Percentiles rank a stretch among this genome's conserved stretches.
Conservation (phyloP, 352 stramenopile genomes). For the Pythium plurisporium region DNA sequence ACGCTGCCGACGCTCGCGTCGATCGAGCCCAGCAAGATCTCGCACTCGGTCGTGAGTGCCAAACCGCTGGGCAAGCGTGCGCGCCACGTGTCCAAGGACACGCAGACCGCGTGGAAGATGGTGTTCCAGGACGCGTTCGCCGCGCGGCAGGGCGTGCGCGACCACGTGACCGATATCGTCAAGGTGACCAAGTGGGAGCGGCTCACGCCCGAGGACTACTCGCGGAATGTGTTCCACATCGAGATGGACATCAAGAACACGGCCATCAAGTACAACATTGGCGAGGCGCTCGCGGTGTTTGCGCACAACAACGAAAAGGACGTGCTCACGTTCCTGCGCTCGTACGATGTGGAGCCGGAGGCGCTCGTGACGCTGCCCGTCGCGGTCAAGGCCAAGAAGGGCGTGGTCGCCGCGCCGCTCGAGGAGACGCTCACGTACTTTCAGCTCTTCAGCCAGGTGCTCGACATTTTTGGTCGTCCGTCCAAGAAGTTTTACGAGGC, state of each 20-base stretch:
- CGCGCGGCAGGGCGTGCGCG: conserved; percentile 44
- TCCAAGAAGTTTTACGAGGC: conserved; percentile 85
- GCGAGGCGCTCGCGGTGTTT: conserved; percentile 81
- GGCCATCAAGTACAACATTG: conserved; percentile 80
- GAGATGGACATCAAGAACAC: conserved; percentile 84
- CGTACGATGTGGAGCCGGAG: conserved; percentile 63
- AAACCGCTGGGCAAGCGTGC: conserved; percentile 38
- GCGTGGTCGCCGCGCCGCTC: conserved; percentile 24
- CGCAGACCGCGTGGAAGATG: conserved; percentile 59
- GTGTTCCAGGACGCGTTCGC: conserved; percentile 60
- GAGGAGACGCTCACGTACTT: conserved; percentile 75
- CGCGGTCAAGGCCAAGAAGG: conserved; percentile 50
- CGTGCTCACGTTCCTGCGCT: conserved; percentile 64
- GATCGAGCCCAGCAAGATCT: conserved; percentile 54
- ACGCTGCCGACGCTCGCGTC: conserved; percentile 24
- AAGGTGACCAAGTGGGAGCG: conserved; percentile 75
- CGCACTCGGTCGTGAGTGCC: conserved; percentile 25
- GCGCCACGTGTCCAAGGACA: conserved; percentile 44
- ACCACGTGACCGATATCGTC: conserved; percentile 70
- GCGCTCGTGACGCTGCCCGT: conserved; percentile 65
- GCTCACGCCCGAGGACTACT: conserved; percentile 76
- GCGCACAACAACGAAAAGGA: conserved; percentile 76
- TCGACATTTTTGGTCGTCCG: conserved; percentile 79
- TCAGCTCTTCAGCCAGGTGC: conserved; percentile 76
- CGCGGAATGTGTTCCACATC: conserved; percentile 83